A percentile compares a stretch with the other conserved stretches of the same genome.
phyloP scores from a whole-genome alignment of 2,329 filamentous ascomycete species.

The Neofusicoccum sp. region DNA sequence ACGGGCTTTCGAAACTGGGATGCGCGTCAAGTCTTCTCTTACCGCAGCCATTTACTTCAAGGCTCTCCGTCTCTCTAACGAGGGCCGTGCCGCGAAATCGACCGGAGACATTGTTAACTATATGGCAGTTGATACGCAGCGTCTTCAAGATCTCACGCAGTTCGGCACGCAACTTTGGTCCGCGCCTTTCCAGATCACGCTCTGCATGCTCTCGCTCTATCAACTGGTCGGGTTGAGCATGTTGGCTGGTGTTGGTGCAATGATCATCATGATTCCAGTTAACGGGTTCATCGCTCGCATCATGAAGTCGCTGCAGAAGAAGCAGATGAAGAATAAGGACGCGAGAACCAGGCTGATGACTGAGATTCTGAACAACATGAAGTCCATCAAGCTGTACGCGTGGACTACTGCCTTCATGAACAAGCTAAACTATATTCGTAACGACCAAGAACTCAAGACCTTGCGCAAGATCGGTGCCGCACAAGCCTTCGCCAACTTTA shows the following conservation, averaged over 20 bases:
- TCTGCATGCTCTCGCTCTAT: conserved; percentile 96
- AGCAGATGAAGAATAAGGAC: conserved; percentile 99
- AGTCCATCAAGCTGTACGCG: conserved; percentile 95
- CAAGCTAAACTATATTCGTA: conserved; percentile 92
- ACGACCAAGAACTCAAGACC: conserved; percentile 93
- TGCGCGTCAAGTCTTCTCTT: conserved; percentile 90
- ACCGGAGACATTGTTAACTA: conserved; percentile 99
- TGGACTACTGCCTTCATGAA: conserved; percentile 98
- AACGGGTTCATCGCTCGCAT: conserved; percentile 88
- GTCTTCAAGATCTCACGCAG: conserved; percentile 89
- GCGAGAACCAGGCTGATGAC: conserved; percentile 88
- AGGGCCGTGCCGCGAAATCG: conserved; percentile 82
- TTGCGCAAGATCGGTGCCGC: conserved; percentile 93
- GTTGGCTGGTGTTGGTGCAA: conserved; percentile 90
- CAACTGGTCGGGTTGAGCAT: conserved; percentile 93
- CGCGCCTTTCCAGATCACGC: conserved; percentile 89
- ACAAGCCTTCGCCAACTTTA: conserved; percentile 93
- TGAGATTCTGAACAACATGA: conserved; percentile 99
- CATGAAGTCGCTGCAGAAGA: conserved; percentile 93
- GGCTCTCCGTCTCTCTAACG: conserved; percentile 84
- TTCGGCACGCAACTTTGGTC: conserved; percentile 96
- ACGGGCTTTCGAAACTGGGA: conserved; percentile 87
- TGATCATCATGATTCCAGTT: conserved; percentile 96
- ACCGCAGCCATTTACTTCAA: conserved; percentile 92
- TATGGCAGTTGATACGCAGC: conserved; percentile 97